Evolutionary conservation across 345 rosid genomes (phyloP), one percentile per base, ranked within the genome.

Genomic region (Adansonia digitata): DNA sequence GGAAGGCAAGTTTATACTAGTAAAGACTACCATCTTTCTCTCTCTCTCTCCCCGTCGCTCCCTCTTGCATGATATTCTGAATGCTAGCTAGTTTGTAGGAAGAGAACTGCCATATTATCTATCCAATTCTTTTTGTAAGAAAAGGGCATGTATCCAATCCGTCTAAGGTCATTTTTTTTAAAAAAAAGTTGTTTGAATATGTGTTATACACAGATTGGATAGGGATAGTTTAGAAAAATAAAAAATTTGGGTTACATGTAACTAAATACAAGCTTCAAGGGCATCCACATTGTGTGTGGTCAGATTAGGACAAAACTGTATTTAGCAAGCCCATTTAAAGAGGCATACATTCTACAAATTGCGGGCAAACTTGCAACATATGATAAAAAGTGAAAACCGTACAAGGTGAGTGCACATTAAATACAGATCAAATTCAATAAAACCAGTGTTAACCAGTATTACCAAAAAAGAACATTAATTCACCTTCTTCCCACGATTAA

Each of bases 401-500:
- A 40, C 4, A 13, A 24, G 52, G 51, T 24, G 24, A 49, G 29
- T 69, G 35, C 73, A 46, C 40, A 48, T 42, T 39, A 69, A 46
- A 29, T 48, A 17, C 5, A 51, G 71, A 67, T 29, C 24, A n/a
- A n/a, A 35, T 31, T n/a, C 29, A 46, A 66, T 45, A 48, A 56
- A 68, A 27, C 18, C 22, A 29, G 34, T 7, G 6, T 45, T 31
- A 45, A 27, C n/a, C 7, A 26, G 34, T 14, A 14, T 14, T 20
- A 52, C 51, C 1, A 1, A 18, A 65, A 34, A 34, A 51, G 45
- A 34, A 31, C 45, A 52, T 31, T 10, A 51, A 70, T 20, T 79
- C 66, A 89, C 93, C 96, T 91, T 92, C 86, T 92, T 92, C 61
- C 94, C 97, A 46, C 96, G 94, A 81, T 90, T 88, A 48, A 92